These are phyloP conservation scores for Loxodes magnus DNA, from an alignment of 73 alveolate genomes.

Conservation along the genomic window DNA sequence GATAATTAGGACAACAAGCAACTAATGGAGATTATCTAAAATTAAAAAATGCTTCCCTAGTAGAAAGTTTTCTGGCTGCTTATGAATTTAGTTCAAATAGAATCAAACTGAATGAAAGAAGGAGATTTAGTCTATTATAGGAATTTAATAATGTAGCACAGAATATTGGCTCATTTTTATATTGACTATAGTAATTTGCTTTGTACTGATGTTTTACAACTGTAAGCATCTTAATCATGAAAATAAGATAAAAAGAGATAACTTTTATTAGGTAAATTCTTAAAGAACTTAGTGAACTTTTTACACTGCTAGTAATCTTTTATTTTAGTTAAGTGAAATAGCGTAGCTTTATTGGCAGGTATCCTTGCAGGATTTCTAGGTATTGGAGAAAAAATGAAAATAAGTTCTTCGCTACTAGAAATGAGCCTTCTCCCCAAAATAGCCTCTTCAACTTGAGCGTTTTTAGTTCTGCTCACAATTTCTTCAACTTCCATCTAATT, in stretches of 20 bases:
- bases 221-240: not conserved
- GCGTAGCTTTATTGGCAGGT: slow-evolving; percentile 18
- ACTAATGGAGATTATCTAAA: not conserved
- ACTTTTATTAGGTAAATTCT: slow-evolving; percentile 3
- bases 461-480: slow-evolving; percentile 8
- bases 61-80: not conserved
- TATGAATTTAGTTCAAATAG: not conserved
- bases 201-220: not conserved
- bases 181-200: not conserved
- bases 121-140: too few relatives aligned
- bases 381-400: slow-evolving; percentile 23
- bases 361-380: slow-evolving; percentile 20
- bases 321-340: too few relatives aligned
- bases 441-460: slow-evolving; percentile 17
- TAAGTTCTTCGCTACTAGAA: slow-evolving; percentile 17
- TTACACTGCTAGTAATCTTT: not conserved
- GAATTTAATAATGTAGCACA: too few relatives aligned
- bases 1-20: not conserved
- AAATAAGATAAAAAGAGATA: not conserved
- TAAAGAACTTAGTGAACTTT: not conserved
- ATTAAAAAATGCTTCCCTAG: slow-evolving; percentile 8
- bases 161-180: not conserved
- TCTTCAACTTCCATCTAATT: too few relatives aligned
- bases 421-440: slow-evolving; percentile 20
- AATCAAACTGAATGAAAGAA: not conserved